Conservation (phyloP, 345 rosid species). For the Excoecaria agallocha region DNA sequence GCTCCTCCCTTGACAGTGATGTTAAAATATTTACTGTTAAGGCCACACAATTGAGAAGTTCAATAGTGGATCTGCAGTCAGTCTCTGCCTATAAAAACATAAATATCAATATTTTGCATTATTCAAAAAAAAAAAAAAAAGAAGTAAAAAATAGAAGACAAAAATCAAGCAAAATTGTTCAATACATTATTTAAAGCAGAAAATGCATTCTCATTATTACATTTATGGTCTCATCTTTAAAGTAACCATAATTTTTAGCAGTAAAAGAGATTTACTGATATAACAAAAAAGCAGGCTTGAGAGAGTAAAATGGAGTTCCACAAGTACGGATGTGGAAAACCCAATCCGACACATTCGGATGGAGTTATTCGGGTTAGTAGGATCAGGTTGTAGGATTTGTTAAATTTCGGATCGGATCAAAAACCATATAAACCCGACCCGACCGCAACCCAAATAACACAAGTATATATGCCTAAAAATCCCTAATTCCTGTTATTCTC, state of each 20-base stretch:
- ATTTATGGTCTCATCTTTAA: not conserved
- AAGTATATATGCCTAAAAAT: too few species aligned
- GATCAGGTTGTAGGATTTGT: too few species aligned
- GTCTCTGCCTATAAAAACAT: conserved; percentile 59
- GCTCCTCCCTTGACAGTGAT: conserved; percentile 53
- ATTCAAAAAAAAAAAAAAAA: conserved; percentile 17
- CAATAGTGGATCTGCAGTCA: conserved; percentile 48
- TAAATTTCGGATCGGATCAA: too few species aligned
- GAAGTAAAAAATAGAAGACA: not conserved
- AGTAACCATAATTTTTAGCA: not conserved
- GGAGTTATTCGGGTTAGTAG: too few species aligned
- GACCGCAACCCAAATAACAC: too few species aligned
- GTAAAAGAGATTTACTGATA: not conserved
- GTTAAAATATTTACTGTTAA: conserved; percentile 54
- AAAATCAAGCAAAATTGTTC: not conserved
- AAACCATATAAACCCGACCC: too few species aligned
- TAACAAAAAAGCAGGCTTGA: not conserved
- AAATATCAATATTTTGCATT: conserved; percentile 8
- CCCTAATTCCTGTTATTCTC: too few species aligned
- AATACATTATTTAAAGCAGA: not conserved
- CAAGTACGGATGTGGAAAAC: too few species aligned
- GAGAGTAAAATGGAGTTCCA: not conserved
- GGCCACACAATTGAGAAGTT: conserved; percentile 52
- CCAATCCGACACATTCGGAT: too few species aligned
- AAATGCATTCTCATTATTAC: not conserved